Percentiles rank a stretch among this genome's conserved stretches.
These are phyloP conservation scores for Candida ipomoeae DNA, from an alignment of 805 yeast genomes.

Conservation along the genomic window DNA sequence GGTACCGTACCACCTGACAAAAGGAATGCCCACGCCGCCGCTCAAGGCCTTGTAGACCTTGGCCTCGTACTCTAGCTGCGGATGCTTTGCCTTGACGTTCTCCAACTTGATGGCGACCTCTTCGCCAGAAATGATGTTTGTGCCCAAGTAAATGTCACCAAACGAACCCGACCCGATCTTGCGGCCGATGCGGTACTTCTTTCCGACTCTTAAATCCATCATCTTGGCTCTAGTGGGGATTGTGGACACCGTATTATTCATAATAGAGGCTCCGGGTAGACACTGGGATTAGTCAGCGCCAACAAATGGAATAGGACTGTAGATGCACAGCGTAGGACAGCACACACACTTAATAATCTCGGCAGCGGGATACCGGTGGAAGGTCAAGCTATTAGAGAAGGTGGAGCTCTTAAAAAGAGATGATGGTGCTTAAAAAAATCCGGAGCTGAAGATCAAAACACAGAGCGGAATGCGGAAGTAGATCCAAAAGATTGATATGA, in stretches of 20 bases:
- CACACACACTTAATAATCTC: neutral
- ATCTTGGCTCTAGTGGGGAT: slow-evolving; percentile 16
- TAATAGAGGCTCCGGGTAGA: slow-evolving; percentile 3
- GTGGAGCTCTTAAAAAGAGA: neutral
- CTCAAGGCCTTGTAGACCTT: slow-evolving; percentile 89
- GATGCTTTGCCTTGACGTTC: slow-evolving; percentile 85
- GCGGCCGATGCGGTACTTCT: slow-evolving; percentile 89
- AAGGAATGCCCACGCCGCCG: slow-evolving; percentile 97
- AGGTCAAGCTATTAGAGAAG: neutral
- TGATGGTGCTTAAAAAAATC: neutral
- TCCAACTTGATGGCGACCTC: slow-evolving; percentile 97
- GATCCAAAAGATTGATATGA: neutral
- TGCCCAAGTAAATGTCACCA: slow-evolving; percentile 93
- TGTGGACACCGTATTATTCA: slow-evolving; percentile 15
- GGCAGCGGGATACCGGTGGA: neutral
- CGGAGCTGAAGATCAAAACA: slow-evolving; percentile 1
- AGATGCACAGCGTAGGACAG: neutral
- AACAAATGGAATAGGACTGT: neutral
- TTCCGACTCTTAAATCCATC: slow-evolving; percentile 80
- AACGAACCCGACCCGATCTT: slow-evolving; percentile 96
- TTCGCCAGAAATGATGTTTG: slow-evolving; percentile 92
- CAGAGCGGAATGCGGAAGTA: slow-evolving; percentile 3
- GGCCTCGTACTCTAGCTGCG: slow-evolving; percentile 95
- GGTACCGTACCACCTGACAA: slow-evolving; percentile 94
- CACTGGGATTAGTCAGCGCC: neutral